Conservation (phyloP, 2,329 filamentous ascomycete genomes). For the Lachnellula arida region DNA sequence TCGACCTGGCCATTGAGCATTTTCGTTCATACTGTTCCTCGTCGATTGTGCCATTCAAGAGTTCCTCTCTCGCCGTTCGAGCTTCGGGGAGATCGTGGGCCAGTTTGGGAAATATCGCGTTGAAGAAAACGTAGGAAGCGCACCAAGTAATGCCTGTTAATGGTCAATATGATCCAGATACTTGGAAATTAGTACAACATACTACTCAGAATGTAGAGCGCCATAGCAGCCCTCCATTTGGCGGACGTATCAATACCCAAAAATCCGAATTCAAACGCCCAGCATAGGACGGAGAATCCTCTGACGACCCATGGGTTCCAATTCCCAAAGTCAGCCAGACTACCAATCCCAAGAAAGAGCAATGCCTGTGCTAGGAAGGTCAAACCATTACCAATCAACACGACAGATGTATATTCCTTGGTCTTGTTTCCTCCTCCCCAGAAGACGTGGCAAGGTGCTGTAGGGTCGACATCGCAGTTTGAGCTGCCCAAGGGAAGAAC, state of each 20-base stretch:
- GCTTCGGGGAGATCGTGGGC: conserved; percentile 29
- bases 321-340: conserved; percentile 30
- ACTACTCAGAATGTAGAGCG: conserved; percentile 30
- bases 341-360: conserved; percentile 27
- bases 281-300: conserved; percentile 26
- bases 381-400: conserved; percentile 28
- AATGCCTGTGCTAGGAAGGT: conserved; percentile 27
- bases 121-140: conserved; percentile 32
- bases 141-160: conserved; percentile 27
- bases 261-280: conserved; percentile 31
- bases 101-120: conserved; percentile 31
- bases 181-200: conserved; percentile 6
- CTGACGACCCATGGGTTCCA: conserved; percentile 32
- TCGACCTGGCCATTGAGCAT: conserved; percentile 28
- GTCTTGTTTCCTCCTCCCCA: conserved; percentile 27
- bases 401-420: conserved; percentile 27
- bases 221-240: conserved; percentile 30
- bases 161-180: background rate
- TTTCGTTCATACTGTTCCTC: conserved; percentile 26
- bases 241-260: conserved; percentile 23
- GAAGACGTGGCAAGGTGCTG: conserved; percentile 28
- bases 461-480: conserved; percentile 23
- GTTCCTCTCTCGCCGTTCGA: conserved; percentile 20
- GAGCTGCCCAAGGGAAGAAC: conserved; percentile 28
- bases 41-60: conserved; percentile 20